phyloP scores from a whole-genome alignment of 2,329 filamentous ascomycete species.

The Nemania bipapillata region DNA sequence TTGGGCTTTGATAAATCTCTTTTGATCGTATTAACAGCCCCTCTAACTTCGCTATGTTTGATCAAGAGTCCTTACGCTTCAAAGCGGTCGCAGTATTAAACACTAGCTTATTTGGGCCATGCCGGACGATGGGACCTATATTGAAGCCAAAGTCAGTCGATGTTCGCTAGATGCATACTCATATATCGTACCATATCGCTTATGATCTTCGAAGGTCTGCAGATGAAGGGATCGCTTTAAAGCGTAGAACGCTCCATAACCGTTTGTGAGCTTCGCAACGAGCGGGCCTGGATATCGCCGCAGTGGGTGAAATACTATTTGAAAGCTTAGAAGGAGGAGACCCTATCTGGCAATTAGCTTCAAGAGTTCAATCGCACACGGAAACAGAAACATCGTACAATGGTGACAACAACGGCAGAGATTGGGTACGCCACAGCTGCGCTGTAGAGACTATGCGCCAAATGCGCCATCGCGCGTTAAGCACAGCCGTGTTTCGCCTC shows the following conservation, averaged over 20 bases:
- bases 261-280: constrained; percentile 37
- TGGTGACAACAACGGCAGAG: not conserved
- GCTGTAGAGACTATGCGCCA: not conserved
- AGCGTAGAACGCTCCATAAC: constrained; percentile 38
- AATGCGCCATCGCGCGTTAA: constrained; percentile 8
- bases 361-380: not conserved
- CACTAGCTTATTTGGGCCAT: constrained; percentile 40
- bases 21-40: constrained; percentile 3
- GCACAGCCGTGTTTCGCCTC: not conserved
- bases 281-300: constrained; percentile 37
- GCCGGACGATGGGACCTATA: constrained; percentile 37
- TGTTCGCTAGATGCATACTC: not conserved
- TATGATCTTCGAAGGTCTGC: constrained; percentile 28
- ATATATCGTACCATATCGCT: constrained; percentile 33
- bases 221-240: constrained; percentile 35
- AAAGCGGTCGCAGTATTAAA: constrained; percentile 40
- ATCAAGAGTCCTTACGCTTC: constrained; percentile 16
- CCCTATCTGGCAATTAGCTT: constrained; percentile 8
- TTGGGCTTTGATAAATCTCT: constrained; percentile 41
- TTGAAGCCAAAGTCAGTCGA: not conserved
- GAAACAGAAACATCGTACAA: not conserved
- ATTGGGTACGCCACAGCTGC: not conserved
- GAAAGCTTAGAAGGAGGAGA: constrained; percentile 18
- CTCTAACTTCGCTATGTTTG: not conserved
- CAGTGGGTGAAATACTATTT: constrained; percentile 34